A percentile compares a stretch with the other conserved stretches of the same genome.
These are phyloP conservation scores for Ambrosiella beaveri DNA, from an alignment of 2,329 filamentous ascomycete genomes.

Conservation along the genomic window DNA sequence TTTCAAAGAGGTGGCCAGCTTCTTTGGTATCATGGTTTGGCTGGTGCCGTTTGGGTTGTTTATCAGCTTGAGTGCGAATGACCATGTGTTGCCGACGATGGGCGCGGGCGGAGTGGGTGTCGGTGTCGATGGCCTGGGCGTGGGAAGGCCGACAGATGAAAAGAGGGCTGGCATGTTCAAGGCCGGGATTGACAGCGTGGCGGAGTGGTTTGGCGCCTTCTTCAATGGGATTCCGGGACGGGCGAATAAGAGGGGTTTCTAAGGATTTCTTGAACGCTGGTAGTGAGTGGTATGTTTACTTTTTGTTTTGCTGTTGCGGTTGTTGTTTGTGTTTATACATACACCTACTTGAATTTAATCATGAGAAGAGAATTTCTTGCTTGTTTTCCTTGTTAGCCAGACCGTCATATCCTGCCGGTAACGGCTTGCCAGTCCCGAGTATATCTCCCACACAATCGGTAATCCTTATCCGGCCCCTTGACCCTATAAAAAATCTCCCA, in stretches of 20 bases:
- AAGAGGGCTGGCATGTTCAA: slow-evolving; percentile 50
- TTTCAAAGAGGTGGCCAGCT: slow-evolving; percentile 84
- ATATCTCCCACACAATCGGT: slow-evolving; percentile 40
- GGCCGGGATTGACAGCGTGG: slow-evolving; percentile 36
- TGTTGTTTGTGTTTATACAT: not conserved
- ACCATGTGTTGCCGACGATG: slow-evolving; percentile 89
- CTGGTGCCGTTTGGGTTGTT: slow-evolving; percentile 89
- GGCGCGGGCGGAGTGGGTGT: slow-evolving; percentile 36
- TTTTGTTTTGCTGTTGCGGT: not conserved
- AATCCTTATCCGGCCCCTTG: slow-evolving; percentile 57
- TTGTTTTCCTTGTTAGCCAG: not conserved
- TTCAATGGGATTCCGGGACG: not conserved
- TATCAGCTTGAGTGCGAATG: slow-evolving; percentile 80
- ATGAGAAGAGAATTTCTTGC: too few species aligned
- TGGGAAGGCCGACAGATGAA: slow-evolving; percentile 14
- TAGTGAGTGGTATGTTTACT: too few species aligned
- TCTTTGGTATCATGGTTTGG: slow-evolving; percentile 94
- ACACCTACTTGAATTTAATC: too few species aligned
- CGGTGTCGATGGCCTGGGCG: not conserved
- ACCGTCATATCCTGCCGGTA: not conserved
- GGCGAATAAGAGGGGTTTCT: not conserved
- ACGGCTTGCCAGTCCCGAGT: slow-evolving; percentile 18
- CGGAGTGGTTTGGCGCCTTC: not conserved
- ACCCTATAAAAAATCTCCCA: slow-evolving; percentile 50
- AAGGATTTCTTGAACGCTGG: not conserved